phyloP scores from a whole-genome alignment of 2,329 filamentous ascomycete species.

The Aspergillus nomiae region DNA sequence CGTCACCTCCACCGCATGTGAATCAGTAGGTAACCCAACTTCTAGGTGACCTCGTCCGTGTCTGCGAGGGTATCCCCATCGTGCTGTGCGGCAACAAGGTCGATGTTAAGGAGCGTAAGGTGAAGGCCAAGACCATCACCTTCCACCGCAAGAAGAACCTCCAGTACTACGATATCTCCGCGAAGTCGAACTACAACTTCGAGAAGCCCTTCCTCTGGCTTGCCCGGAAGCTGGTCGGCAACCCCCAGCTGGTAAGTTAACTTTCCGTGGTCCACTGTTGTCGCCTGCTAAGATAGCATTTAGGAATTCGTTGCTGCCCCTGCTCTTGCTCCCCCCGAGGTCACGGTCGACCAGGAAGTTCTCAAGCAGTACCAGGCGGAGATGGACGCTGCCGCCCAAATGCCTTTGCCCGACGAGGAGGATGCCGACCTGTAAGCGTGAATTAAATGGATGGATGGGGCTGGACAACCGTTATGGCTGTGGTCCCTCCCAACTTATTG shows the following conservation, averaged over 20 bases:
- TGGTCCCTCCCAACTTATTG: constrained; percentile 14
- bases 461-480: constrained; percentile 9
- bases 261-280: constrained; percentile 21
- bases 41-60: constrained; percentile 92
- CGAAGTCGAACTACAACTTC: constrained; percentile 99
- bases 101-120: constrained; percentile 99
- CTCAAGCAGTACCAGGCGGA: constrained; percentile 83
- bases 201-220: constrained; percentile 99
- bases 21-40: constrained; percentile 14
- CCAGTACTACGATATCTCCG: constrained; percentile 99
- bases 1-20: background rate
- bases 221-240: constrained; percentile 96
- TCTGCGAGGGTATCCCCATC: constrained; percentile 99
- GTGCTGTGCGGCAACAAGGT: constrained; percentile 99
- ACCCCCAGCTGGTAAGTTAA: constrained; percentile 73
- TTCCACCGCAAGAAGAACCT: constrained; percentile 99
- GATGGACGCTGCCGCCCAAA: constrained; percentile 76
- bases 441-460: constrained; percentile 16
- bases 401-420: constrained; percentile 89
- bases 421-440: constrained; percentile 63
- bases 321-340: constrained; percentile 91
- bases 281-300: constrained; percentile 17
- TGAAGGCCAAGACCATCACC: constrained; percentile 99
- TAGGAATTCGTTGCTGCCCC: constrained; percentile 96
- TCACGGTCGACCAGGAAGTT: constrained; percentile 80